These are phyloP conservation scores for Podospora pseudoanserina DNA, from an alignment of 495 filamentous ascomycete genomes.

Conservation along the genomic window DNA sequence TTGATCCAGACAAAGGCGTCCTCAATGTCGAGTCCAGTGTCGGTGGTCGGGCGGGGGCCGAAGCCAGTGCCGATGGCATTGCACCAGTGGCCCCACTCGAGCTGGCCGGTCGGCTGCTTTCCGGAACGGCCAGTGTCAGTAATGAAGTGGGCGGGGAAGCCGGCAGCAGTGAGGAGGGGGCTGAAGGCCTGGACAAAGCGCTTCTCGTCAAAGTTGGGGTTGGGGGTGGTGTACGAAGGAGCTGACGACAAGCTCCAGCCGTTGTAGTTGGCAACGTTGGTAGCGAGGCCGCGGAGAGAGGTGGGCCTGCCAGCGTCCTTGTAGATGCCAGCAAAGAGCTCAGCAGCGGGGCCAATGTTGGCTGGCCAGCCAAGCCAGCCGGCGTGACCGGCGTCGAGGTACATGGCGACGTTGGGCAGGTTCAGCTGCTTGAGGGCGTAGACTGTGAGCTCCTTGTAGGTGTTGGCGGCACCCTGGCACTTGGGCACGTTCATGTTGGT, in stretches of 20 bases:
- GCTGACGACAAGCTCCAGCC: constrained; percentile 45
- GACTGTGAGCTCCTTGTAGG: constrained; percentile 64
- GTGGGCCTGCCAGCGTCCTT: constrained; percentile 60
- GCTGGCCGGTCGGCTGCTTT: constrained; percentile 64
- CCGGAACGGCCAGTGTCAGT: constrained; percentile 65
- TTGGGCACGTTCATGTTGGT: constrained; percentile 66
- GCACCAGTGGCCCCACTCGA: constrained; percentile 77
- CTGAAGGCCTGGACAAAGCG: constrained; percentile 63
- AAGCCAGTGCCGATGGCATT: constrained; percentile 73
- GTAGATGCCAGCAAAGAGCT: constrained; percentile 64
- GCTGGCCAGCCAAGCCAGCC: constrained; percentile 83
- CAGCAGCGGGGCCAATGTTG: constrained; percentile 68
- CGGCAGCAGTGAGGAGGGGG: constrained; percentile 55
- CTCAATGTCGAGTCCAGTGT: constrained; percentile 57
- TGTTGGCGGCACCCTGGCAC: constrained; percentile 57
- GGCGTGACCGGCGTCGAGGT: constrained; percentile 75
- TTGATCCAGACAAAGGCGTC: constrained; percentile 85
- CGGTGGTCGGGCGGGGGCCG: constrained; percentile 62
- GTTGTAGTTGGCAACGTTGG: constrained; percentile 82
- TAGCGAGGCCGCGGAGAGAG: constrained; percentile 67
- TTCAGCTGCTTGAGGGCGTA: constrained; percentile 70
- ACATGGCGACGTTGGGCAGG: constrained; percentile 76
- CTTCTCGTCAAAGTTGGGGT: constrained; percentile 65
- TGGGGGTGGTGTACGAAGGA: constrained; percentile 41
- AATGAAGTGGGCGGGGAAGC: constrained; percentile 70